Conservation (phyloP, 345 rosid genomes). For the Schrenkiella parvula region DNA sequence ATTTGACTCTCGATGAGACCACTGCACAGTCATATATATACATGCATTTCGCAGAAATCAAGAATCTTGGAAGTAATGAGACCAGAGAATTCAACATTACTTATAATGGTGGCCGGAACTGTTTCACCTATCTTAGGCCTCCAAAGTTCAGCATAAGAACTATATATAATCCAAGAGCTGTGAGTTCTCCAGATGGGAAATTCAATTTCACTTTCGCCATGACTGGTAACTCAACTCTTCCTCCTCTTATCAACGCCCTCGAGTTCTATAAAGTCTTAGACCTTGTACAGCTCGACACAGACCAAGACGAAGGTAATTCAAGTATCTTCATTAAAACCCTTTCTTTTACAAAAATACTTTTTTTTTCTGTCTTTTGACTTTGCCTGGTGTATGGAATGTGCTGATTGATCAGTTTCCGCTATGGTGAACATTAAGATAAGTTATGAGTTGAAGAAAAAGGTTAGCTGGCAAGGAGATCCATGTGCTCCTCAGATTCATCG, state of each 20-base stretch:
- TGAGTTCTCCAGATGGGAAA: constrained; percentile 3
- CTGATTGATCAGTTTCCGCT: constrained; percentile 37
- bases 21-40: constrained; percentile 22
- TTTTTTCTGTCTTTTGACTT: not conserved
- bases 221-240: constrained; percentile 31
- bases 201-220: not conserved
- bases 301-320: constrained; percentile 29
- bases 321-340: not conserved
- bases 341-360: not conserved
- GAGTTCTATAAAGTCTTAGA: constrained; percentile 27
- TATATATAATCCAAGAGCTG: not conserved
- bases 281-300: constrained; percentile 2
- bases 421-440: constrained; percentile 35
- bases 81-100: constrained; percentile 34
- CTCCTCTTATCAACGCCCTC: constrained; percentile 38
- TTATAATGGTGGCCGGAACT: constrained; percentile 3
- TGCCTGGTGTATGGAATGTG: not conserved
- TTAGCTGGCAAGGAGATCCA: constrained; percentile 58
- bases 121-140: constrained; percentile 20
- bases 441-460: constrained; percentile 15
- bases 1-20: not conserved
- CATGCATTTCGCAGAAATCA: constrained; percentile 48
- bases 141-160: constrained; percentile 14
- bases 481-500: constrained; percentile 21
- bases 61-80: constrained; percentile 14